Base-by-base conservation (phyloP, 805 yeast species). In the Wickerhamiella vanderwaltii region DNA sequence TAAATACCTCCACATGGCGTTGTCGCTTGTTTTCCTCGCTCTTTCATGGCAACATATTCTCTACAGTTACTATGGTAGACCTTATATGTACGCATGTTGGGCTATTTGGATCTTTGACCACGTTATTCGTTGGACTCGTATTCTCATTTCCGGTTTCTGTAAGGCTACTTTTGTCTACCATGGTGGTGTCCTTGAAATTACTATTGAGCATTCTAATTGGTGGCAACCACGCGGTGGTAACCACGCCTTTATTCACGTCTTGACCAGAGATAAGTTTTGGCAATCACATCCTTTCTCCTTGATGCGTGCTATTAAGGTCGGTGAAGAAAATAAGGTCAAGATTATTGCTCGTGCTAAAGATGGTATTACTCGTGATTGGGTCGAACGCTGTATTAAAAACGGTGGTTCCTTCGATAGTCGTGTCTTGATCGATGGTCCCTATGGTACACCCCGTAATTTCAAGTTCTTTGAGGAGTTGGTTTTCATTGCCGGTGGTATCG, bases 51-150 rank as follows among this genome's bases (percentile, higher is more conserved):
- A 65, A 31, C 93, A 82, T 55, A 25, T 38, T 18, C 20, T 38
- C 12, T 38, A 38, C 41, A 19, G 29, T n/a, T 38, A 18, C 24
- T 30, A 38, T 22, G 41, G 41, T n/a, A 35, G 35, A 24, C 41
- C 41, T 5, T 38, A 38, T 33, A 38, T 38, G 41, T 38, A 38
- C 44, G 67, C 72, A 5, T 56, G 77, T 12, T 67, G 73, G 48
- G 75, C 71, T 0, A 62, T 82, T 11, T 83, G 93, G 93, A 66
- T 64, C 3, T 64, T 72, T 49, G 88, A 83, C 53, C 65, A 84
- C 46, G 43, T 73, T 1, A 51, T 72, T 12, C 67, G 93, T 50
- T 44, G 75, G 15, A 61, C 67, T 2, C 67, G 82, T 45, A 58
- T 82, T 2, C 46, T 67, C 13, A 51, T 60, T 23, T 75, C 77